A percentile compares a stretch with the other conserved stretches of the same genome.
These are phyloP conservation scores for Xerocomus brunneocitrinus DNA, from an alignment of 768 basidiomycete genomes.

Conservation along the genomic window DNA sequence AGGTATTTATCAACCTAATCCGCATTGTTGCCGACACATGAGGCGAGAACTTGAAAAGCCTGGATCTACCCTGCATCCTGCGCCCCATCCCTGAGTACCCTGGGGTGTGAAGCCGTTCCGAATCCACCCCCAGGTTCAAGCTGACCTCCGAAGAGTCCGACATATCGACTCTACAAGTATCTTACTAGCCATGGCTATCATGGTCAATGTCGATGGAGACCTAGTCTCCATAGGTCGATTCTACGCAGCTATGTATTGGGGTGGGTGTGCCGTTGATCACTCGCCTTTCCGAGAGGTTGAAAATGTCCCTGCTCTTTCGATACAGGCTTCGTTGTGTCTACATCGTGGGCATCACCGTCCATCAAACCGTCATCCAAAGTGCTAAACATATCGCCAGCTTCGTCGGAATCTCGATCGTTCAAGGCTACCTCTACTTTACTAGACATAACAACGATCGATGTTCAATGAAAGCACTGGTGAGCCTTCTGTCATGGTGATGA, in stretches of 20 bases:
- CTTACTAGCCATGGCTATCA: constrained; percentile 1
- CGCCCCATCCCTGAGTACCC: background rate
- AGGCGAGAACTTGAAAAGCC: constrained; percentile 1
- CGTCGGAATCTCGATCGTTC: constrained; percentile 19
- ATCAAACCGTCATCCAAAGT: background rate
- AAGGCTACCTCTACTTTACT: constrained; percentile 18
- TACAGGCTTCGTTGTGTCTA: constrained; percentile 14
- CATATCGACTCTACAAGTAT: background rate
- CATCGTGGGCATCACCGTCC: constrained; percentile 6
- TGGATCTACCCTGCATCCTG: background rate
- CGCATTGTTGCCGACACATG: background rate
- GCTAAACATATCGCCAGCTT: constrained; percentile 5
- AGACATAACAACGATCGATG: constrained; percentile 10
- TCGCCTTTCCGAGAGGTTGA: background rate
- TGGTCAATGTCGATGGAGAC: constrained; percentile 3
- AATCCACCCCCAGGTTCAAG: background rate
- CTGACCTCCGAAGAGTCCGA: background rate
- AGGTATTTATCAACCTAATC: background rate
- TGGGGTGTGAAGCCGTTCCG: background rate
- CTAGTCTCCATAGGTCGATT: constrained; percentile 3
- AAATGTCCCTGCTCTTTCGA: background rate
- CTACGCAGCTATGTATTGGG: constrained; percentile 17
- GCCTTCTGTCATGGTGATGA: background rate
- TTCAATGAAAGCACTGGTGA: constrained; percentile 14
- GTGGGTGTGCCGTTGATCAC: constrained; percentile 2